These are phyloP conservation scores for Flaveria brownii DNA, from an alignment of 129 eudicot species.

Conservation along the genomic window DNA sequence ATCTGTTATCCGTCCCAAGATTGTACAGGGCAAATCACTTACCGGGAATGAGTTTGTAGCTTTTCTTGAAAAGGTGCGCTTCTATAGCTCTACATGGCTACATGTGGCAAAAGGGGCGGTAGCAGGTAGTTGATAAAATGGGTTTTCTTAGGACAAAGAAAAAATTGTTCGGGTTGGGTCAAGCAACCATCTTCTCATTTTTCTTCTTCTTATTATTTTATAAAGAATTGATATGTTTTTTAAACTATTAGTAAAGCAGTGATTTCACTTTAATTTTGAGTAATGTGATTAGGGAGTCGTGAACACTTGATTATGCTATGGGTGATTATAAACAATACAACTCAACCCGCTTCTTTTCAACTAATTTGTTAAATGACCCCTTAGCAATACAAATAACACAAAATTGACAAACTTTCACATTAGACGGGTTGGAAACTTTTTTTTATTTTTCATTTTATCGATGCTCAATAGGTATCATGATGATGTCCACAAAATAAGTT, in stretches of 20 bases:
- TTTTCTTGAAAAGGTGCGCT: conserved; percentile 78
- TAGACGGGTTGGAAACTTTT: background rate
- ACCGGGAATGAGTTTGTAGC: conserved; percentile 87
- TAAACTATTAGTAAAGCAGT: background rate
- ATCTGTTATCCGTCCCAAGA: conserved; percentile 82
- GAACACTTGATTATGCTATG: background rate
- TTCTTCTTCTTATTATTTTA: background rate
- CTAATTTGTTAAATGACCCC: background rate
- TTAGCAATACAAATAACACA: background rate
- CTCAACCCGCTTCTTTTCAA: background rate
- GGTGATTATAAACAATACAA: background rate
- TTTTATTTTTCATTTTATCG: background rate
- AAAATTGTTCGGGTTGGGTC: background rate
- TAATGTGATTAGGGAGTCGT: background rate
- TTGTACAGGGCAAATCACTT: conserved; percentile 81
- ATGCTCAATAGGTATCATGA: background rate
- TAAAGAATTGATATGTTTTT: background rate
- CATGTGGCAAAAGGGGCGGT: background rate
- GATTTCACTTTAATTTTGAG: background rate
- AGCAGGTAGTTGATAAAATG: background rate
- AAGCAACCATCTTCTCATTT: background rate
- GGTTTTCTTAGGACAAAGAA: background rate
- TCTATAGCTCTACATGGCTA: conserved; percentile 15
- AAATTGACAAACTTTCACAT: background rate
- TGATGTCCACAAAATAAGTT: background rate